phyloP scores from a whole-genome alignment of 345 rosid species.

The Camelina neglecta region DNA sequence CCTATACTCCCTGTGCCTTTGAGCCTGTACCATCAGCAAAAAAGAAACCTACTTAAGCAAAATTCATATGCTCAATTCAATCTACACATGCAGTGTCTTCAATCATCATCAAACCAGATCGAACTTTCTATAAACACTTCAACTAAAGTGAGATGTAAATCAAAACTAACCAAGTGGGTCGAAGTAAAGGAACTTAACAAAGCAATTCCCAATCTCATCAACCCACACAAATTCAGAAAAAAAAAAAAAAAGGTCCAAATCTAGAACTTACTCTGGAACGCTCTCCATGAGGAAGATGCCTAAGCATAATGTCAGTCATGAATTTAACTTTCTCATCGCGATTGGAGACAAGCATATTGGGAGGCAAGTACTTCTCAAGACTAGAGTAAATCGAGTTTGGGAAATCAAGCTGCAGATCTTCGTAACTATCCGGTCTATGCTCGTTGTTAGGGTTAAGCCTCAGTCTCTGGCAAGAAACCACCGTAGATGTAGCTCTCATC shows the following conservation, averaged over 20 bases:
- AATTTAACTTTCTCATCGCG: constrained; percentile 70
- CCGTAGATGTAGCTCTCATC: constrained; percentile 13
- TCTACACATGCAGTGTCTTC: background rate
- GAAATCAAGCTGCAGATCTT: constrained; percentile 71
- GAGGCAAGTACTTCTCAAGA: constrained; percentile 81
- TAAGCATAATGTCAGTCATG: constrained; percentile 78
- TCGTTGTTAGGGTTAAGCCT: constrained; percentile 68
- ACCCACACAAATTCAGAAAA: background rate
- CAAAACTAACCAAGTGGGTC: background rate
- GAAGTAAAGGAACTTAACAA: background rate
- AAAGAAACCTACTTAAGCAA: background rate
- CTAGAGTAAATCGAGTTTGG: constrained; percentile 72
- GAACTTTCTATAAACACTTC: background rate
- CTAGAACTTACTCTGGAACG: constrained; percentile 61
- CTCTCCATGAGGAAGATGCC: constrained; percentile 83
- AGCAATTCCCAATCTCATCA: constrained; percentile 8
- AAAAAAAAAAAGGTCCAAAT: background rate
- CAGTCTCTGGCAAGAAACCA: constrained; percentile 51
- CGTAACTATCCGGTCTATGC: constrained; percentile 80
- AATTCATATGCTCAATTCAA: background rate
- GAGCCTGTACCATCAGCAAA: constrained; percentile 51
- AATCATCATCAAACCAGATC: constrained; percentile 1
- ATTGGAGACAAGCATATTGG: constrained; percentile 49
- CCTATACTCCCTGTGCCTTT: constrained; percentile 80
- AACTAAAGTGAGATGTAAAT: constrained; percentile 2